Evolutionary conservation across 73 alveolate genomes (phyloP), one percentile per base, ranked within the genome.

Genomic region (Tetrahymena malaccensis): DNA sequence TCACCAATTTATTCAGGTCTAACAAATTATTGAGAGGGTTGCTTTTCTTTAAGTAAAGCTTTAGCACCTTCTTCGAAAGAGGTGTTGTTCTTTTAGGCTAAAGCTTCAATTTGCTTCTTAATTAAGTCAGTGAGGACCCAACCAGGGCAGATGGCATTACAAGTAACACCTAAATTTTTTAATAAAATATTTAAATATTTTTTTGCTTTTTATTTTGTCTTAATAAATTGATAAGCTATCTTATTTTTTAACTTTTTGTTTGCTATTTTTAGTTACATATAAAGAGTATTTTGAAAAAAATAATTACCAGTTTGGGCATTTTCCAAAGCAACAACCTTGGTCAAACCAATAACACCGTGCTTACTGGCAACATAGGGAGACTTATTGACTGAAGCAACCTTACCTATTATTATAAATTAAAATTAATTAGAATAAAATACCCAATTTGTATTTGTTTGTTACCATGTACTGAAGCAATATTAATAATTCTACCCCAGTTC

Each of bases 91-190:
- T 84, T 34, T 35, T 95, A 55, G 37, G 97, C 96, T 16, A 43
- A 93, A 21, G 43, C 93, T 94, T 95, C 57, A 21, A 95, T 95
- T 85, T 95, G 34, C 12, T 35, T 94, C 93, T 95, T 96, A 21
- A 95, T 94, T 43, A 95, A 84, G 44, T 93, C 93, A 16, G 97
- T 95, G 94, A 93, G 94, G 31, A 95, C 97, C 96, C 96, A 95
- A 84, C 97, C 97, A 35, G 97, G 97, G 85, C 97, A 95, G 21
- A 95, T 93, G 34, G 97, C 97, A 94, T 95, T 95, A 9, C 96
- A 85, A 35, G 97, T 95, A 11, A 95, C 55, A 35, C 94, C 94
- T 70, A 70, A 70, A 9, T 70, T 70, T 19, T 50, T 3, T 2
- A 27, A 19, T n/a, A 1, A 70, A 70, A 70, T 70, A n/a, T 7